Evolutionary conservation across 2,329 filamentous ascomycete species (phyloP).

Genomic region (Aspergillus terreus): DNA sequence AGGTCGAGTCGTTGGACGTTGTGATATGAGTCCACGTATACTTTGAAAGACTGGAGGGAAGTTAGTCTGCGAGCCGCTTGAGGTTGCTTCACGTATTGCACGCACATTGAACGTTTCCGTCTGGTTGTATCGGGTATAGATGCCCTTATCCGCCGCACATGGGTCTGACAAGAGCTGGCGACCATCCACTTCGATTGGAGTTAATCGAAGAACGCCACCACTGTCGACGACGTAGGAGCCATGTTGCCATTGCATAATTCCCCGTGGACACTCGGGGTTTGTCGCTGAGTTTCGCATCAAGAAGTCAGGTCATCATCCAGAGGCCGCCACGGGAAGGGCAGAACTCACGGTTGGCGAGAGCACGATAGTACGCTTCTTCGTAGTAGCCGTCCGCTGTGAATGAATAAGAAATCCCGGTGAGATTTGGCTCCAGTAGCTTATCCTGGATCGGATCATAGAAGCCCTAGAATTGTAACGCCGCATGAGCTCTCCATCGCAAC

Average conservation of each 20-base stretch:
- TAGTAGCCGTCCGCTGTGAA: constrained; percentile 66
- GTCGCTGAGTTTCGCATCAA: constrained; percentile 42
- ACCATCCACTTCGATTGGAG: constrained; percentile 63
- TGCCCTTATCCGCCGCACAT: constrained; percentile 52
- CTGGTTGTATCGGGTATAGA: constrained; percentile 66
- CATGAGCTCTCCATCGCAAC: not conserved
- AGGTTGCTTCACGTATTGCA: not conserved
- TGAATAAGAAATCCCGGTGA: constrained; percentile 70
- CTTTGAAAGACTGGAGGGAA: constrained; percentile 34
- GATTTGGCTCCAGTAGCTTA: constrained; percentile 60
- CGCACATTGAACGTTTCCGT: constrained; percentile 59
- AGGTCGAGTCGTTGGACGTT: constrained; percentile 62
- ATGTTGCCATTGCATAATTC: constrained; percentile 71
- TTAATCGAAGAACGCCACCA: constrained; percentile 58
- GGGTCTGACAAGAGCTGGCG: constrained; percentile 64
- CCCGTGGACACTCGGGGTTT: constrained; percentile 59
- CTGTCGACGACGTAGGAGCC: constrained; percentile 56
- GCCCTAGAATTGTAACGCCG: constrained; percentile 42
- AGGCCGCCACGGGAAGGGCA: not conserved
- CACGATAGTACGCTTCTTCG: constrained; percentile 68
- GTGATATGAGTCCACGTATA: constrained; percentile 58
- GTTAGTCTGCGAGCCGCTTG: constrained; percentile 6
- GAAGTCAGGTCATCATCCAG: not conserved
- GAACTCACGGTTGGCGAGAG: constrained; percentile 63
- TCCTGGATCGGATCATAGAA: constrained; percentile 69